These are phyloP conservation scores for Spergularia marina DNA, from an alignment of 148 eudicot genomes.

Conservation along the genomic window DNA sequence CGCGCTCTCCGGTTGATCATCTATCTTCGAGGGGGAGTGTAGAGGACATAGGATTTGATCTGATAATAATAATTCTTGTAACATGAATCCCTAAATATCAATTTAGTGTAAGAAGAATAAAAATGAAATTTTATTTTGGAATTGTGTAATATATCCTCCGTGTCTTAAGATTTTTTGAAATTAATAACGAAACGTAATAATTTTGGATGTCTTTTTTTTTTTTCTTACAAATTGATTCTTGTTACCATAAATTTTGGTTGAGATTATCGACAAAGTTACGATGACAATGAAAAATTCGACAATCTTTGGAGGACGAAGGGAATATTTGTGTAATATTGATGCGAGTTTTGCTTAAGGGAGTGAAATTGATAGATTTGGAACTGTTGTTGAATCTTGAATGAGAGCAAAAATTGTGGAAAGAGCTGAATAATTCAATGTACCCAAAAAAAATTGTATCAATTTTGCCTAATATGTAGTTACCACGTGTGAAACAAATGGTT, in stretches of 20 bases:
- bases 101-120: neutral
- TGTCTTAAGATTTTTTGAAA: too few species aligned
- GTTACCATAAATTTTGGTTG: too few species aligned
- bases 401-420: conserved; percentile 12
- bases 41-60: conserved; percentile 1
- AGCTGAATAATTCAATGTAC: conserved; percentile 15
- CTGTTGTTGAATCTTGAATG: conserved; percentile 5
- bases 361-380: neutral
- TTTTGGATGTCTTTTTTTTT: too few species aligned
- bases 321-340: neutral
- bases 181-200: too few species aligned
- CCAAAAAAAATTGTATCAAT: neutral
- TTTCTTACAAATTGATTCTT: too few species aligned
- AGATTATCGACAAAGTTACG: too few species aligned
- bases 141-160: neutral
- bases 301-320: too few species aligned
- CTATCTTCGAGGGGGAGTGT: neutral
- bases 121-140: neutral
- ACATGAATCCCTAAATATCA: neutral
- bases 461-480: conserved; percentile 1
- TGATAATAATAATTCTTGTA: neutral
- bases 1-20: conserved; percentile 22
- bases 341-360: neutral
- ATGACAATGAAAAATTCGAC: too few species aligned
- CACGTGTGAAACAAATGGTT: neutral